Evolutionary conservation across 768 basidiomycete genomes (phyloP).

Genomic region (Panaeolus cyanescens): DNA sequence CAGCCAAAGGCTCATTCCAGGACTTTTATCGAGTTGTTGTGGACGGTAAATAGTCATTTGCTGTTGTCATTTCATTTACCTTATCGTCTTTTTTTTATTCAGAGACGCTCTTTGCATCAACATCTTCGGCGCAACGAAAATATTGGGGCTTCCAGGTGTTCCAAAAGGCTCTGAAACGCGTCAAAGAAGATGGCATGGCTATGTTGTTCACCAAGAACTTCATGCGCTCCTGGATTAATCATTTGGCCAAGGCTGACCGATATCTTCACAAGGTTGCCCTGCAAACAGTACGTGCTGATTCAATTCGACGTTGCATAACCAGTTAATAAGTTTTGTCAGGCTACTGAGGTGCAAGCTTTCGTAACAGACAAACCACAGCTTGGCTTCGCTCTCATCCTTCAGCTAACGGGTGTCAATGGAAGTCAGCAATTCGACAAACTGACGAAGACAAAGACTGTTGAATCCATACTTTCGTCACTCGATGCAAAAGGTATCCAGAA

Average conservation of each 20-base stretch:
- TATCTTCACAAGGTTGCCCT: conserved; percentile 88
- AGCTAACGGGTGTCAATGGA: conserved; percentile 82
- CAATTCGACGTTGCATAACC: background rate
- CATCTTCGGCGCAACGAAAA: conserved; percentile 85
- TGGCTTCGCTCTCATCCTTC: conserved; percentile 83
- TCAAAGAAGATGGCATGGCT: conserved; percentile 66
- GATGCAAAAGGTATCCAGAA: conserved; percentile 70
- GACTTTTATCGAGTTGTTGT: conserved; percentile 93
- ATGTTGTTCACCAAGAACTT: conserved; percentile 94
- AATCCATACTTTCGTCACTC: conserved; percentile 77
- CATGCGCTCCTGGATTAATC: conserved; percentile 97
- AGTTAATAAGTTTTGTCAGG: conserved; percentile 41
- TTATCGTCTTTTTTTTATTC: conserved; percentile 10
- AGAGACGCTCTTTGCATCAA: conserved; percentile 88
- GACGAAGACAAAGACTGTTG: conserved; percentile 91
- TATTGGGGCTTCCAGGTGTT: conserved; percentile 97
- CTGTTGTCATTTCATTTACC: background rate
- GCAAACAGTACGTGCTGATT: conserved; percentile 61
- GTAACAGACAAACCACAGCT: conserved; percentile 76
- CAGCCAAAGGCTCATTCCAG: conserved; percentile 66
- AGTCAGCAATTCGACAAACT: conserved; percentile 88
- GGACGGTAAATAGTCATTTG: conserved; percentile 66
- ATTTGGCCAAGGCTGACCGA: conserved; percentile 85
- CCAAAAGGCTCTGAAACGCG: conserved; percentile 71
- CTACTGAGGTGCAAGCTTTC: conserved; percentile 70